phyloP scores from a whole-genome alignment of 2,329 filamentous ascomycete species.

The Aspergillus floridensis region DNA sequence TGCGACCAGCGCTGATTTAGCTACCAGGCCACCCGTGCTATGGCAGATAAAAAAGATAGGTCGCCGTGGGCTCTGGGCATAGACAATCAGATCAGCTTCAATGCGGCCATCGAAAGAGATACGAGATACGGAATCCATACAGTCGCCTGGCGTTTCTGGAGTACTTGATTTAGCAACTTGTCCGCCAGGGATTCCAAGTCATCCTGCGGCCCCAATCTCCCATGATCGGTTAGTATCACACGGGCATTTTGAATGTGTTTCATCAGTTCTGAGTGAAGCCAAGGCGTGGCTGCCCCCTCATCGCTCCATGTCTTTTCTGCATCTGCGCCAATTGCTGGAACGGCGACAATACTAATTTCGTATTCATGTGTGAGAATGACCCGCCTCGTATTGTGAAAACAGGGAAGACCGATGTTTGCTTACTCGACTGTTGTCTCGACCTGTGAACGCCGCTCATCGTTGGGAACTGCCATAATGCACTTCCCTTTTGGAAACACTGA shows the following conservation, averaged over 20 bases:
- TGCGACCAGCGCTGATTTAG: conserved; percentile 54
- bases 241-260: conserved; percentile 24
- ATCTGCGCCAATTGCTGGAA: conserved; percentile 38
- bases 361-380: not conserved
- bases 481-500: not conserved
- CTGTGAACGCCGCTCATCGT: not conserved
- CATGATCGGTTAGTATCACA: conserved; percentile 31
- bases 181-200: conserved; percentile 27
- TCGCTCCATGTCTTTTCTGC: conserved; percentile 28
- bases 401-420: conserved; percentile 6
- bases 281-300: conserved; percentile 20
- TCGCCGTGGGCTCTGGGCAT: conserved; percentile 31
- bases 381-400: not conserved
- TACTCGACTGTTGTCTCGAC: conserved; percentile 25
- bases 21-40: conserved; percentile 60
- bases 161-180: conserved; percentile 25
- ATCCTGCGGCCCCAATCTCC: conserved; percentile 24
- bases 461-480: conserved; percentile 7
- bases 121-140: conserved; percentile 10
- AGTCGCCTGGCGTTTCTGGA: conserved; percentile 21
- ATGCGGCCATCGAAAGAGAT: not conserved
- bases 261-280: conserved; percentile 26
- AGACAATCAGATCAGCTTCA: not conserved
- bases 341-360: conserved; percentile 30
- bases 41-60: conserved; percentile 62